Evolutionary conservation across 106 monocot species (phyloP).

Genomic region (Dioscorea alata): DNA sequence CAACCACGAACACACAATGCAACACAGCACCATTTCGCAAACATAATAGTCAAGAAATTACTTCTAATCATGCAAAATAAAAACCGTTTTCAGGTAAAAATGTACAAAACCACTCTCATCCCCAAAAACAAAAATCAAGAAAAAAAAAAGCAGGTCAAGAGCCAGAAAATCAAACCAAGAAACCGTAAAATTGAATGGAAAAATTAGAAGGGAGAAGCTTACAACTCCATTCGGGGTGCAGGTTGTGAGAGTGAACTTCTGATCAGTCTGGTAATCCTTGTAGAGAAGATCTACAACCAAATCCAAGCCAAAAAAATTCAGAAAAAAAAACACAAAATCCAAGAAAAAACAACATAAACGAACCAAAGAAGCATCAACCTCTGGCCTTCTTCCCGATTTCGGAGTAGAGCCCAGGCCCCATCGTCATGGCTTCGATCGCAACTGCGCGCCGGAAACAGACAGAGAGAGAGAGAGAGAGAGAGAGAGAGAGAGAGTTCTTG

Average conservation of each 20-base stretch:
- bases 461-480: background rate
- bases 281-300: constrained; percentile 59
- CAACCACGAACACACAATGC: no score
- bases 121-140: background rate
- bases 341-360: background rate
- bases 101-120: background rate
- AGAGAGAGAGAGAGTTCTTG: background rate
- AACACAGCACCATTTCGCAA: no score
- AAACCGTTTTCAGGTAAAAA: no score
- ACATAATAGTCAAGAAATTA: no score
- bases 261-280: constrained; percentile 61
- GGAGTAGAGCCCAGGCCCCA: constrained; percentile 69
- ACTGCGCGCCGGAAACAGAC: background rate
- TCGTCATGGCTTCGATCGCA: constrained; percentile 5
- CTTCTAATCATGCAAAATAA: no score
- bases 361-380: constrained; percentile 20
- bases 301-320: background rate
- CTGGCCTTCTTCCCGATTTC: constrained; percentile 79
- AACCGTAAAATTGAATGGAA: background rate
- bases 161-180: background rate
- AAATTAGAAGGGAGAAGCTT: constrained; percentile 13
- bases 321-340: background rate
- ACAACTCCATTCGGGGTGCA: constrained; percentile 53
- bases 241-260: constrained; percentile 68
- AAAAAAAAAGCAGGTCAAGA: background rate